Conservation (phyloP, 306 rosid genomes). For the Gleditsia sinensis region DNA sequence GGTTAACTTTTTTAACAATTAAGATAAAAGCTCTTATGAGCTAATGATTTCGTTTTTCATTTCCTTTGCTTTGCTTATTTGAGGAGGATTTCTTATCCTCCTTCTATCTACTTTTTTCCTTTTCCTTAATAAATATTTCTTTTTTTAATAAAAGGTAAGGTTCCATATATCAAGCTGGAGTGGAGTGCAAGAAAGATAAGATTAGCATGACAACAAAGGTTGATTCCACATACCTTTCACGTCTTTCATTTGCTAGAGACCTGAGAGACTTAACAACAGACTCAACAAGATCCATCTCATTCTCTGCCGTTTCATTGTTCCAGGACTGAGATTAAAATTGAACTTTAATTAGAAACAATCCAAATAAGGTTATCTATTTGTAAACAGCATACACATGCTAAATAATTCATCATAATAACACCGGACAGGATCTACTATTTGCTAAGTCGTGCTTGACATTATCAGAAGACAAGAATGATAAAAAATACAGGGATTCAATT, state of each 20-base stretch:
- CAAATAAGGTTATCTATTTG: not conserved
- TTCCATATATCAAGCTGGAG: not conserved
- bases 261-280: slow-evolving; percentile 75
- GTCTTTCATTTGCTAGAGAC: slow-evolving; percentile 90
- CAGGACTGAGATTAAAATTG: slow-evolving; percentile 56
- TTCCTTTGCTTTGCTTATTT: not conserved
- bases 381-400: not conserved
- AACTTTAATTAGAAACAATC: not conserved
- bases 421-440: not conserved
- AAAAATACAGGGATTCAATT: not conserved
- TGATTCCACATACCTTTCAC: slow-evolving; percentile 67
- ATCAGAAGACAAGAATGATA: not conserved
- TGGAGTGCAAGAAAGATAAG: slow-evolving; percentile 16
- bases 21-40: not conserved
- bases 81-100: slow-evolving; percentile 1
- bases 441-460: not conserved
- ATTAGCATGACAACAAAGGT: not conserved
- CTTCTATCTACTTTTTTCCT: not conserved
- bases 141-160: not conserved
- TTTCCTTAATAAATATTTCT: not conserved
- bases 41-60: not conserved
- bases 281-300: slow-evolving; percentile 73
- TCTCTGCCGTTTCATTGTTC: slow-evolving; percentile 76
- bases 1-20: not conserved
- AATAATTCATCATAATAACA: not conserved